Evolutionary conservation across 768 basidiomycete species (phyloP), one percentile per base, ranked within the genome.

Genomic region (Baorangia bicolor): DNA sequence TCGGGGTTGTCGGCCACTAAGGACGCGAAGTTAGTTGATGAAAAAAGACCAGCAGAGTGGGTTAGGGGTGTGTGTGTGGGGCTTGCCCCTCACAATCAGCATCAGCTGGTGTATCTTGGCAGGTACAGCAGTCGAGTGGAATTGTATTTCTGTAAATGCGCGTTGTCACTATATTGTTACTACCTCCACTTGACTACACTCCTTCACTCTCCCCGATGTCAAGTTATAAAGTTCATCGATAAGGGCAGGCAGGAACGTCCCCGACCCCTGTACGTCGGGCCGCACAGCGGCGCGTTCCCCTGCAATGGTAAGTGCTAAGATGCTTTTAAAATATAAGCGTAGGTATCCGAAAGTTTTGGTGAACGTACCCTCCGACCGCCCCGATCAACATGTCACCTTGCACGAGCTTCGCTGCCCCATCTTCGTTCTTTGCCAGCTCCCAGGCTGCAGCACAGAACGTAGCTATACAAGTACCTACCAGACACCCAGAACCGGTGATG

Each of bases 401-500:
- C n/a, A 86, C 86, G 5, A 93, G 73, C 44, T 68, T 73, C 3
- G 76, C 80, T 16, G 73, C 71, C 5, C 35, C 61, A 34, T 58
- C 61, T 55, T 57, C 62, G 50, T 45, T 67, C 52, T 61, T 67
- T 40, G 20, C 73, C 67, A n/a, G 71, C 71, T 31, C 70, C 68
- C 30, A 80, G 65, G 86, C 84, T 2, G 83, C 87, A 5, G 87
- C 92, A 67, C 89, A 91, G 72, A 87, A 94, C 16, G 87, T 82
- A 1, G 92, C 89, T 45, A 96, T 81, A 30, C 81, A 77, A 11
- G 89, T 88, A 27, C 89, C 90, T 23, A 84, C 75, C 69, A 95
- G 84, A 65, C 94, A 98, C 5, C 94, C 94, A 25, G 90, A 90
- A 1, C 94, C 95, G 0, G 95, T 97, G 53, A 98, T 93, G 51